Conservation (phyloP, 768 basidiomycete species). For the Phlebiopsis gigantea region DNA sequence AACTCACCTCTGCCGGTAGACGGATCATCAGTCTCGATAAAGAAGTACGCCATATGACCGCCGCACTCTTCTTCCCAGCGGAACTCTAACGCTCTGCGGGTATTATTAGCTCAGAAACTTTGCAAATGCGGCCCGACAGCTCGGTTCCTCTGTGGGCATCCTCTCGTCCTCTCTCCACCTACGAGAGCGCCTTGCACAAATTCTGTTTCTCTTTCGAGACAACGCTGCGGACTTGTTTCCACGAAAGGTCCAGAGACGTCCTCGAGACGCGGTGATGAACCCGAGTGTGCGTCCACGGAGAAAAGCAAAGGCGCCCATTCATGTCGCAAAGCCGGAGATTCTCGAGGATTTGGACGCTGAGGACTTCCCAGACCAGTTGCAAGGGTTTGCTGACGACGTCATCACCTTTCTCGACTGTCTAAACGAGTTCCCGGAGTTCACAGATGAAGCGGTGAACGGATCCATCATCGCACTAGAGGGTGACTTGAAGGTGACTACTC, state of each 20-base stretch:
- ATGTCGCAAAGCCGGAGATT: conserved; percentile 47
- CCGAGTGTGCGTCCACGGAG: conserved; percentile 30
- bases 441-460: conserved; percentile 64
- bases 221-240: conserved; percentile 78
- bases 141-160: conserved; percentile 74
- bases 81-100: neutral
- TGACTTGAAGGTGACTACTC: conserved; percentile 35
- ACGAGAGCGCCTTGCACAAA: conserved; percentile 61
- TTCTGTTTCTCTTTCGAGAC: conserved; percentile 67
- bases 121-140: conserved; percentile 68
- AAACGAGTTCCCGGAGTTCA: conserved; percentile 78
- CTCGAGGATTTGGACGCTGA: conserved; percentile 57
- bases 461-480: conserved; percentile 65
- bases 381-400: conserved; percentile 58
- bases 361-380: conserved; percentile 61
- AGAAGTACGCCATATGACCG: conserved; percentile 37
- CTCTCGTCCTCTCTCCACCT: conserved; percentile 70
- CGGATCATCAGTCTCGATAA: conserved; percentile 58
- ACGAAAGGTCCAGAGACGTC: conserved; percentile 47
- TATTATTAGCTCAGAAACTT: conserved; percentile 60
- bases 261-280: conserved; percentile 33
- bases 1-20: conserved; percentile 27
- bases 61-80: neutral
- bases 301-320: conserved; percentile 33
- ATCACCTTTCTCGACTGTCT: conserved; percentile 63